Conservation (phyloP, 2,329 filamentous ascomycete genomes). For the Aspergillus novofumigatus region DNA sequence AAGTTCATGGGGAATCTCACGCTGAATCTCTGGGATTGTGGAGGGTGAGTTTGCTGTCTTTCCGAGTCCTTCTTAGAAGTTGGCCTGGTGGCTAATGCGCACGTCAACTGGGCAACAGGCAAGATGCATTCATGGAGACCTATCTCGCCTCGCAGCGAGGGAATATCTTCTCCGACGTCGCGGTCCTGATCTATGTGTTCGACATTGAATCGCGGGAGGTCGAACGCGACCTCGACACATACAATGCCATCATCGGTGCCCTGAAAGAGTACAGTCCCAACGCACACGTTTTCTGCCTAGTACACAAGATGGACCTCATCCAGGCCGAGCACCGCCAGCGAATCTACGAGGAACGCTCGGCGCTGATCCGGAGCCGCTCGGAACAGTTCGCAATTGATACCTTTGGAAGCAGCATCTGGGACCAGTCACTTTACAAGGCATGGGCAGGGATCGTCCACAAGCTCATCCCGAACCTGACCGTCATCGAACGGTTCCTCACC, state of each 20-base stretch:
- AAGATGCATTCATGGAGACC: constrained; percentile 98
- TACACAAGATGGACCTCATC: constrained; percentile 99
- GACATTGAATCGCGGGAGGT: constrained; percentile 96
- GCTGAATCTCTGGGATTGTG: constrained; percentile 97
- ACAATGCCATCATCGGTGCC: constrained; percentile 83
- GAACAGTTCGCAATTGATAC: constrained; percentile 71
- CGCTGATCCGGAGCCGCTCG: constrained; percentile 71
- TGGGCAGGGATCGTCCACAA: constrained; percentile 99
- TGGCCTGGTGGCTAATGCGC: not conserved
- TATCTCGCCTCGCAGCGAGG: constrained; percentile 93
- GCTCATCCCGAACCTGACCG: constrained; percentile 85
- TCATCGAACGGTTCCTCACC: constrained; percentile 81
- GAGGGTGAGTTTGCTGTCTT: constrained; percentile 56
- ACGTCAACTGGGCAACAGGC: constrained; percentile 50
- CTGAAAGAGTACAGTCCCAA: constrained; percentile 76
- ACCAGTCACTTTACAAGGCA: constrained; percentile 95
- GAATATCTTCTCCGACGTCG: constrained; percentile 95
- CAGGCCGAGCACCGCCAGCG: constrained; percentile 71
- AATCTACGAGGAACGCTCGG: constrained; percentile 79
- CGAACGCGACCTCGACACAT: constrained; percentile 86
- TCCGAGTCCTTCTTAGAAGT: not conserved
- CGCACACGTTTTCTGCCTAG: constrained; percentile 86
- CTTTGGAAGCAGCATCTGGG: constrained; percentile 97
- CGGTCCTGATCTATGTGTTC: constrained; percentile 98
- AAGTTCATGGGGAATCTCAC: constrained; percentile 98